Evolutionary conservation across 495 filamentous ascomycete species (phyloP).

Genomic region (Saxophila tyrrhenica): DNA sequence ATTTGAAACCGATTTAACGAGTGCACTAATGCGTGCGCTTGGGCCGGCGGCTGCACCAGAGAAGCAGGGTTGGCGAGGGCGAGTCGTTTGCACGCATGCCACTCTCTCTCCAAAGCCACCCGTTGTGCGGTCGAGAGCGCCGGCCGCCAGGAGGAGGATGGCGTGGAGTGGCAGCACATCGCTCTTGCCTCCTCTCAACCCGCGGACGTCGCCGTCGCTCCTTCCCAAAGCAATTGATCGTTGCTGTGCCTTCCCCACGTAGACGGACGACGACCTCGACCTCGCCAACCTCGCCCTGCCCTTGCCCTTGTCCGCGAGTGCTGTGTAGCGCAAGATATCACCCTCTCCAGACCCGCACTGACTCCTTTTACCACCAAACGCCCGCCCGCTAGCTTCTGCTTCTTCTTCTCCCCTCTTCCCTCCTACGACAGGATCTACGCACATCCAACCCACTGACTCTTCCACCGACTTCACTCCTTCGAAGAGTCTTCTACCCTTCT

Average conservation of each 20-base stretch:
- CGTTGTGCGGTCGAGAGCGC: too few species aligned
- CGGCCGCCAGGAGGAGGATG: too few species aligned
- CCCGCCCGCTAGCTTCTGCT: neutral
- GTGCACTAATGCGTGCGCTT: neutral
- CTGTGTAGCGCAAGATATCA: neutral
- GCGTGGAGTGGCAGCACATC: too few species aligned
- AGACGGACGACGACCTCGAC: neutral
- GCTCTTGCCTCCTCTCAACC: too few species aligned
- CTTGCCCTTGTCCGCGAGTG: neutral
- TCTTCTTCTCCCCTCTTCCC: neutral
- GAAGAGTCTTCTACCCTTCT: neutral
- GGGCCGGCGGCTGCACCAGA: neutral
- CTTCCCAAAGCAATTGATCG: too few species aligned
- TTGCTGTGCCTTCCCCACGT: neutral
- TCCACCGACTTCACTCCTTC: neutral
- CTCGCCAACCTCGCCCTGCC: neutral
- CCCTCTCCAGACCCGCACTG: constrained; percentile 1
- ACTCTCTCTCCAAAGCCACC: too few species aligned
- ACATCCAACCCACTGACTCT: neutral
- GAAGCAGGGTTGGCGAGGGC: neutral
- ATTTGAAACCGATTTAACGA: neutral
- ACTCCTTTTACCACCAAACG: neutral
- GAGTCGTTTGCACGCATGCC: too few species aligned
- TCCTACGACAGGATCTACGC: neutral
- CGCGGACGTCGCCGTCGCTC: too few species aligned